phyloP scores from a whole-genome alignment of 768 basidiomycete genomes.

The Russula foetens region DNA sequence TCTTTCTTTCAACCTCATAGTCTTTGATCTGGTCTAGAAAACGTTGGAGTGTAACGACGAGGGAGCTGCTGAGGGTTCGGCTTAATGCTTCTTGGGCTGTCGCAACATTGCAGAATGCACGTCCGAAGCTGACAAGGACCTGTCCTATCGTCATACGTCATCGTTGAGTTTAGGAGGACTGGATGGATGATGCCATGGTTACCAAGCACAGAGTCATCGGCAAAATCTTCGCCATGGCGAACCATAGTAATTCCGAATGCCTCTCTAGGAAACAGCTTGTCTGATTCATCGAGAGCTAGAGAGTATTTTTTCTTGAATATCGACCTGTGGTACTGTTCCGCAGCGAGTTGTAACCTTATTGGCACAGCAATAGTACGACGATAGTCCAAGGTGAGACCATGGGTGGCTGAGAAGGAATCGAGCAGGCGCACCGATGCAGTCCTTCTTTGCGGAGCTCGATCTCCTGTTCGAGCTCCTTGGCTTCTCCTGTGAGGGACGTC shows the following conservation, averaged over 20 bases:
- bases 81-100: conserved; percentile 79
- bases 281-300: conserved; percentile 26
- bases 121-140: conserved; percentile 67
- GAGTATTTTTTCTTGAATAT: conserved; percentile 28
- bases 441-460: conserved; percentile 75
- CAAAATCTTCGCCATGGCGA: conserved; percentile 33
- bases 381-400: background rate
- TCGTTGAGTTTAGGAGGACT: background rate
- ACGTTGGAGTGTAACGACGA: conserved; percentile 54
- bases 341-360: conserved; percentile 16
- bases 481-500: conserved; percentile 68
- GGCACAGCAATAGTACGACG: background rate
- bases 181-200: background rate
- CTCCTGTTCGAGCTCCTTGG: conserved; percentile 74
- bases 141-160: conserved; percentile 38
- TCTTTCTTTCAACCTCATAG: conserved; percentile 74
- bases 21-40: conserved; percentile 75
- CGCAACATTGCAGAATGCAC: conserved; percentile 80
- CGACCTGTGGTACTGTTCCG: conserved; percentile 17
- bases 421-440: conserved; percentile 49
- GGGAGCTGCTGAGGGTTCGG: conserved; percentile 63
- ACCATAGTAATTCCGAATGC: conserved; percentile 38
- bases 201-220: conserved; percentile 21
- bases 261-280: conserved; percentile 34
- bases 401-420: background rate